Percentiles rank a stretch among this genome's conserved stretches.
phyloP scores from a whole-genome alignment of 2,329 filamentous ascomycete genomes.

The Sarocladium brachiariae region DNA sequence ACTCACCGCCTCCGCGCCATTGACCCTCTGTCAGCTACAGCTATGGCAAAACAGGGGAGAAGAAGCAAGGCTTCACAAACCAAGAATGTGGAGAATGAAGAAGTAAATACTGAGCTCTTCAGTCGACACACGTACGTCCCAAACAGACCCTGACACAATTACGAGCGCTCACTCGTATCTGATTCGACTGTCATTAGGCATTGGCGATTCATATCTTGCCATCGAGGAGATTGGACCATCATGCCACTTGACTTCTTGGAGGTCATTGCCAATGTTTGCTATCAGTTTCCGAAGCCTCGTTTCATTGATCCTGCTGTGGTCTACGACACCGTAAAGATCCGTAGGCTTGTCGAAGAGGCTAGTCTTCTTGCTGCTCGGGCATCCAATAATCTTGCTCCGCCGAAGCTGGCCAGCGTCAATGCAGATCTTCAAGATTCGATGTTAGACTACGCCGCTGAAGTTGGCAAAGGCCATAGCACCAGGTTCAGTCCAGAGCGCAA shows the following conservation, averaged over 20 bases:
- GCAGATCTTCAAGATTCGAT: slow-evolving; percentile 20
- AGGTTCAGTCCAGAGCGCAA: slow-evolving; percentile 71
- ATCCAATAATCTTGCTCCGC: slow-evolving; percentile 63
- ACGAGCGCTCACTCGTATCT: too few relatives aligned
- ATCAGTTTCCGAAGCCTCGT: slow-evolving; percentile 65
- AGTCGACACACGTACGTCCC: background rate
- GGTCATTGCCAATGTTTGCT: slow-evolving; percentile 72
- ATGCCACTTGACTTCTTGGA: slow-evolving; percentile 73
- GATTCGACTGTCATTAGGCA: slow-evolving; percentile 47
- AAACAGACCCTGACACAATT: background rate
- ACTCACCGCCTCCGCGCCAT: too few relatives aligned
- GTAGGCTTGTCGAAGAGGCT: slow-evolving; percentile 72
- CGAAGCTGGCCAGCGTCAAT: slow-evolving; percentile 51
- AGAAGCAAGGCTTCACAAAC: too few relatives aligned
- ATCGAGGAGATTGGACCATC: slow-evolving; percentile 78
- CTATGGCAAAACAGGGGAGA: too few relatives aligned
- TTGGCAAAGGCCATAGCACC: slow-evolving; percentile 44
- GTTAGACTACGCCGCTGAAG: slow-evolving; percentile 26
- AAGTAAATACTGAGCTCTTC: too few relatives aligned
- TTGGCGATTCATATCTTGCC: slow-evolving; percentile 79
- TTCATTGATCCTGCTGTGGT: slow-evolving; percentile 75
- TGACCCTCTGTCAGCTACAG: too few relatives aligned
- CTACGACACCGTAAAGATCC: slow-evolving; percentile 79
- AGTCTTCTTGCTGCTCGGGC: slow-evolving; percentile 72
- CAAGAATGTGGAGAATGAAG: too few relatives aligned